A percentile compares a stretch with the other conserved stretches of the same genome.
phyloP scores from a whole-genome alignment of 2,329 filamentous ascomycete genomes.

The Fonsecaea erecta region DNA sequence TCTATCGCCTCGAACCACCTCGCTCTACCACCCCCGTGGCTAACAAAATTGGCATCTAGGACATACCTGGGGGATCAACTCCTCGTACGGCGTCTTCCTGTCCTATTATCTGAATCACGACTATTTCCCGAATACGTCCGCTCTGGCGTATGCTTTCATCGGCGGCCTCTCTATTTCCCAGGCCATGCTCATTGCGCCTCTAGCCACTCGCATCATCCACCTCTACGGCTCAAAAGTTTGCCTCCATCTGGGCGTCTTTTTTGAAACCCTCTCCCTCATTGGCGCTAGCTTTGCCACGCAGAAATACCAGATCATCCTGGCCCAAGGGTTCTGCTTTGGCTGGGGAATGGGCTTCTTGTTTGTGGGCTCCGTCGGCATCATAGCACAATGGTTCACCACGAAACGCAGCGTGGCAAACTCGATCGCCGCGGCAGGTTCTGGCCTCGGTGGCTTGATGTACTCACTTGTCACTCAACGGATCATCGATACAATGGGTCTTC shows the following conservation, averaged over 20 bases:
- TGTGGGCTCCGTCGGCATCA: constrained; percentile 60
- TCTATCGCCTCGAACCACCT: constrained; percentile 1
- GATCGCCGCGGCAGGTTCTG: constrained; percentile 62
- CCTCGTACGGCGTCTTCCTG: constrained; percentile 62
- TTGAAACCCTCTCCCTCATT: constrained; percentile 59
- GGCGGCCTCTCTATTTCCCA: constrained; percentile 64
- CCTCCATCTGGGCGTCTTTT: constrained; percentile 57
- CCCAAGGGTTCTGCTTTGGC: constrained; percentile 66
- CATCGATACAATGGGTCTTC: constrained; percentile 60
- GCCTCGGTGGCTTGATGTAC: constrained; percentile 64
- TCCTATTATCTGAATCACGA: constrained; percentile 62
- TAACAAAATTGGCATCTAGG: constrained; percentile 12
- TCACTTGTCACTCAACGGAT: constrained; percentile 63
- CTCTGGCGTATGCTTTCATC: constrained; percentile 63
- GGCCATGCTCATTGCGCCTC: constrained; percentile 61
- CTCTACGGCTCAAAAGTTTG: constrained; percentile 59
- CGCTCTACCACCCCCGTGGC: constrained; percentile 10
- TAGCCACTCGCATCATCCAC: constrained; percentile 60
- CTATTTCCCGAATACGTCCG: constrained; percentile 59
- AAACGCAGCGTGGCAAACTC: constrained; percentile 64
- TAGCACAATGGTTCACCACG: constrained; percentile 66
- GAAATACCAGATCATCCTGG: constrained; percentile 66
- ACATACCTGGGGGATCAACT: constrained; percentile 77
- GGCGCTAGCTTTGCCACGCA: constrained; percentile 60
- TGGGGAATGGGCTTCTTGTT: constrained; percentile 67